Evolutionary conservation across 2,329 filamentous ascomycete genomes (phyloP).

Genomic region (Trichoderma guizhouense): DNA sequence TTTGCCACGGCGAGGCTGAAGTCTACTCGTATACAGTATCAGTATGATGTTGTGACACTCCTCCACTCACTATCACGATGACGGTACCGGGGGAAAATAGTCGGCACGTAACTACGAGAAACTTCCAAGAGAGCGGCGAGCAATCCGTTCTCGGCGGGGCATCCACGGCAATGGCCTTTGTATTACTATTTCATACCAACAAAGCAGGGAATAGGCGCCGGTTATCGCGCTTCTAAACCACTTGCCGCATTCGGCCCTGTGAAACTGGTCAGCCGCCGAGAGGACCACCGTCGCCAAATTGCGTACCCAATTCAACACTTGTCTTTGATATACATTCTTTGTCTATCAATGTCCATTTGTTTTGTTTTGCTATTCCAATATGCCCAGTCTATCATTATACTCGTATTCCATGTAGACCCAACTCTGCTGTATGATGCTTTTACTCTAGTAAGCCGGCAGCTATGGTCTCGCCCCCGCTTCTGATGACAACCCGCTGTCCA

Average conservation of each 20-base stretch:
- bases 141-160: neutral
- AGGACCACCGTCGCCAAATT: neutral
- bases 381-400: neutral
- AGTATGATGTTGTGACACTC: neutral
- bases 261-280: neutral
- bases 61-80: neutral
- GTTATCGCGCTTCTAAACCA: neutral
- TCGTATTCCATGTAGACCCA: neutral
- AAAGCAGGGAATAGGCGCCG: neutral
- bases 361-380: neutral
- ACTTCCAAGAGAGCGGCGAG: neutral
- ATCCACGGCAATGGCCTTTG: neutral
- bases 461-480: constrained; percentile 77
- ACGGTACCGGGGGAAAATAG: neutral
- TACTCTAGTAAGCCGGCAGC: constrained; percentile 61
- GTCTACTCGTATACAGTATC: neutral
- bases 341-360: neutral
- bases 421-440: neutral
- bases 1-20: neutral
- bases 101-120: neutral
- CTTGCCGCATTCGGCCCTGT: neutral
- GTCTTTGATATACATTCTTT: neutral
- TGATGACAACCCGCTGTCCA: constrained; percentile 75
- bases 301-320: neutral
- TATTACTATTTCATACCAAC: neutral